These are phyloP conservation scores for Chaetomium sp. DNA, from an alignment of 2,329 filamentous ascomycete genomes.

Conservation along the genomic window DNA sequence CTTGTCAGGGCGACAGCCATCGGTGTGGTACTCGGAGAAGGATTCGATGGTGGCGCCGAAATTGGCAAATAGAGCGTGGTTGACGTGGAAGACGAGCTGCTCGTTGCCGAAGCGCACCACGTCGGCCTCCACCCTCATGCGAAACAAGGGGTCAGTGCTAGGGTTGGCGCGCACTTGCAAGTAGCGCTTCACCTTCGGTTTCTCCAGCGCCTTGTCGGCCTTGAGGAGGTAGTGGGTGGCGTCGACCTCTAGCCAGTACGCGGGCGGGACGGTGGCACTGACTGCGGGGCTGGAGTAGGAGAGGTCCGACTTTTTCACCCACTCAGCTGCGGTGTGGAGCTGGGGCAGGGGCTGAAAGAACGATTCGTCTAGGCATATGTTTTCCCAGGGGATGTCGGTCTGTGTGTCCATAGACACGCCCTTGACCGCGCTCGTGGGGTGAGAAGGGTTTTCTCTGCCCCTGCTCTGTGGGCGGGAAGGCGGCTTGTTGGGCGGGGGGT, in stretches of 20 bases:
- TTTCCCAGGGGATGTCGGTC: too few species aligned
- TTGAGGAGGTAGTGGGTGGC: not conserved
- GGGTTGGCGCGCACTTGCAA: not conserved
- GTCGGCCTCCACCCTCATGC: conserved; percentile 4
- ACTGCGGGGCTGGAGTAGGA: not conserved
- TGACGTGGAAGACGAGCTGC: conserved; percentile 5
- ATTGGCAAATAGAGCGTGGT: conserved; percentile 4
- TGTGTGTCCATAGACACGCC: too few species aligned
- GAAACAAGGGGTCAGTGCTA: not conserved
- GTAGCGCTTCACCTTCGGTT: not conserved
- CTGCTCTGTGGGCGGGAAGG: too few species aligned
- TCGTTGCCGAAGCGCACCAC: conserved; percentile 8
- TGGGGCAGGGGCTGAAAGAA: not conserved
- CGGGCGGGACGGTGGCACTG: not conserved
- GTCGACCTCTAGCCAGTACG: conserved; percentile 6
- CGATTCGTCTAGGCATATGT: too few species aligned
- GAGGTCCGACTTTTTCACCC: too few species aligned
- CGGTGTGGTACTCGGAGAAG: not conserved
- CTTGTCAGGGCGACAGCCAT: conserved; percentile 2
- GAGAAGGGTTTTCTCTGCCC: too few species aligned
- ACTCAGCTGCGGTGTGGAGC: too few species aligned
- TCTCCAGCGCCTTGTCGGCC: not conserved
- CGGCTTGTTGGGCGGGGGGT: too few species aligned
- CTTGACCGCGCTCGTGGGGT: too few species aligned
- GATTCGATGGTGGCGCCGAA: not conserved